Evolutionary conservation across 2,329 filamentous ascomycete genomes (phyloP).

Genomic region (Trichoderma afroharzianum): DNA sequence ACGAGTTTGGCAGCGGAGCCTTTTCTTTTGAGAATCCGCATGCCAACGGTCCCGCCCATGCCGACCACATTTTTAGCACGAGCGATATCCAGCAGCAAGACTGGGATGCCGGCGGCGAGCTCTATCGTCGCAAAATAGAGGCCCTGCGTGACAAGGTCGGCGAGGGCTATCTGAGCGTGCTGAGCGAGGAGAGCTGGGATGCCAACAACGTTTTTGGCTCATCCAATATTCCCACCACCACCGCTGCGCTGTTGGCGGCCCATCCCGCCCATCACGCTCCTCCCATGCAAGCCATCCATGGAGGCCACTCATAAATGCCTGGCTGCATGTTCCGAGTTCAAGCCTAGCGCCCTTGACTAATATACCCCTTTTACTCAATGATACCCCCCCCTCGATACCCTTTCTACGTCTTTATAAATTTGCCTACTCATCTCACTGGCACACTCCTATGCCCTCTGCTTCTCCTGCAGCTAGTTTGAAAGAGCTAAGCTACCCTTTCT

Average conservation of each 20-base stretch:
- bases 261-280: slow-evolving; percentile 32
- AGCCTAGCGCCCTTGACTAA: background rate
- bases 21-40: slow-evolving; percentile 3
- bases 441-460: slow-evolving; percentile 12
- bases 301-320: slow-evolving; percentile 46
- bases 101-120: slow-evolving; percentile 67
- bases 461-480: slow-evolving; percentile 5
- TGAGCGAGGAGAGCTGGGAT: slow-evolving; percentile 74
- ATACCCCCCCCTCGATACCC: slow-evolving; percentile 26
- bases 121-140: slow-evolving; percentile 86
- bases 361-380: slow-evolving; percentile 25
- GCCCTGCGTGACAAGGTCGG: slow-evolving; percentile 80
- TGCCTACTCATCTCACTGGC: background rate
- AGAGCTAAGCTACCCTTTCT: slow-evolving; percentile 7
- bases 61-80: background rate
- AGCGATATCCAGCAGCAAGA: slow-evolving; percentile 37
- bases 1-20: slow-evolving; percentile 27
- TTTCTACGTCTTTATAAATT: background rate
- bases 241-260: slow-evolving; percentile 29
- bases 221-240: slow-evolving; percentile 25
- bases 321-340: background rate
- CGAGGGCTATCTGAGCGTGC: slow-evolving; percentile 78
- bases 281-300: slow-evolving; percentile 48
- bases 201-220: slow-evolving; percentile 29
- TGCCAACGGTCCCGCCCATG: background rate